Evolutionary conservation across 495 filamentous ascomycete species (phyloP), one percentile per base, ranked within the genome.

Genomic region (Aspergillus affinis): DNA sequence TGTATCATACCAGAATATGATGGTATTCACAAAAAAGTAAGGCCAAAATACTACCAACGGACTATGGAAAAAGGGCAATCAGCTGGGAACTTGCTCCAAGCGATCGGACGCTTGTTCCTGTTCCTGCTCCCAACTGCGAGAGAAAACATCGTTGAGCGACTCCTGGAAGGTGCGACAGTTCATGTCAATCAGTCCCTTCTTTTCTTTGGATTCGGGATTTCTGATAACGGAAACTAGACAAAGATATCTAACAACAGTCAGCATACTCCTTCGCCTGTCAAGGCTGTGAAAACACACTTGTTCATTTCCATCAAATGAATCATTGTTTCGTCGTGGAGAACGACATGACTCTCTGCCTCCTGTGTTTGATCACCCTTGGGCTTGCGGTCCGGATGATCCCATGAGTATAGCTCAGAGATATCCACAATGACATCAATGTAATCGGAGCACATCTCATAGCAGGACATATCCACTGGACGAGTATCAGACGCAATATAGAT

Each of bases 341-440:
- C 85, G 59, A 94, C 88, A 58, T 86, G 82, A 68, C 88, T 91
- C 77, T 96, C 91, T 6, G 88, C 89, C 70, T 90, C 86, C 56
- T 82, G 84, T n/a, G 90, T 77, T 61, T 84, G 84, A 51, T 86
- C 83, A 6, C 82, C 78, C 72, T 84, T 88, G 0, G 83, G 76
- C 51, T 83, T 79, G 6, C 81, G 82, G 60, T 85, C 84, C 1
- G 88, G 80, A 13, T 78, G 72, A 21, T 84, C 81, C 62, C 82
- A 97, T 6, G 92, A 93, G 66, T 97, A 98, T 18, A 98, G 87
- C 70, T 97, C 92, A 15, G 89, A 93, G 30, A 98, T 85, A 71
- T 98, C 94, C 52, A 98, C 93, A 58, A 98, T 93, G 48, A 96
- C 91, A 71, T 98, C 93, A 58, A 98, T 96, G 68, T 92, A 98